Conservation (phyloP, 495 filamentous ascomycete genomes). For the Xeromyces bisporus region DNA sequence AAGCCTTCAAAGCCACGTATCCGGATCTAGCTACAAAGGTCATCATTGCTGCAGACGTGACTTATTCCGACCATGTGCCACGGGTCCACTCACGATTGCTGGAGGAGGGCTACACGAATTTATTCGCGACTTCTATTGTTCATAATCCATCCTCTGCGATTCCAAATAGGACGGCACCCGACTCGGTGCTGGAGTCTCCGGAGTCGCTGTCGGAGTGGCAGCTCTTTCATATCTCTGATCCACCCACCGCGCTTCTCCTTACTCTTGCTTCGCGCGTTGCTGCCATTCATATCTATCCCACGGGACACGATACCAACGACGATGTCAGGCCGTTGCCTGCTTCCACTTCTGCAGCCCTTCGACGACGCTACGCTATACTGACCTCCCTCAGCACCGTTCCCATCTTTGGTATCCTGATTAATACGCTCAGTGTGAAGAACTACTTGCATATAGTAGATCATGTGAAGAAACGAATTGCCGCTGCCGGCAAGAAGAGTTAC, state of each 20-base stretch:
- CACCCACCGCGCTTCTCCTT: constrained; percentile 69
- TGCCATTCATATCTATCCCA: constrained; percentile 63
- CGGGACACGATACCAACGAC: constrained; percentile 18
- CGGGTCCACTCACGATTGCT: constrained; percentile 31
- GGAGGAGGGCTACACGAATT: constrained; percentile 45
- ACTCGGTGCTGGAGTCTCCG: constrained; percentile 26
- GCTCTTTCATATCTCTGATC: constrained; percentile 79
- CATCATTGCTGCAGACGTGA: constrained; percentile 79
- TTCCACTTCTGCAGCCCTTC: constrained; percentile 42
- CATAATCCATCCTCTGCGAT: constrained; percentile 65
- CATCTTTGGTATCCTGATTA: constrained; percentile 85
- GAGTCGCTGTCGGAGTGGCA: constrained; percentile 49
- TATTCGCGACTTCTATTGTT: constrained; percentile 53
- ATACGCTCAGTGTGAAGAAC: constrained; percentile 80
- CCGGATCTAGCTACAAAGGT: constrained; percentile 43
- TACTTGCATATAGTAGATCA: constrained; percentile 67
- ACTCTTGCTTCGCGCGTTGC: constrained; percentile 71
- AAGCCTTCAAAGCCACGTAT: constrained; percentile 53
- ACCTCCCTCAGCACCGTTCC: constrained; percentile 63
- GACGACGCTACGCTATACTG: constrained; percentile 73
- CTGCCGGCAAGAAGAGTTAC: constrained; percentile 81
- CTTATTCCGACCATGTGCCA: constrained; percentile 55
- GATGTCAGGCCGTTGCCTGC: constrained; percentile 26
- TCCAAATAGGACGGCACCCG: constrained; percentile 63
- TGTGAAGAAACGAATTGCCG: constrained; percentile 50